These are phyloP conservation scores for Botrytis elliptica DNA, from an alignment of 2,329 filamentous ascomycete genomes.

Conservation along the genomic window DNA sequence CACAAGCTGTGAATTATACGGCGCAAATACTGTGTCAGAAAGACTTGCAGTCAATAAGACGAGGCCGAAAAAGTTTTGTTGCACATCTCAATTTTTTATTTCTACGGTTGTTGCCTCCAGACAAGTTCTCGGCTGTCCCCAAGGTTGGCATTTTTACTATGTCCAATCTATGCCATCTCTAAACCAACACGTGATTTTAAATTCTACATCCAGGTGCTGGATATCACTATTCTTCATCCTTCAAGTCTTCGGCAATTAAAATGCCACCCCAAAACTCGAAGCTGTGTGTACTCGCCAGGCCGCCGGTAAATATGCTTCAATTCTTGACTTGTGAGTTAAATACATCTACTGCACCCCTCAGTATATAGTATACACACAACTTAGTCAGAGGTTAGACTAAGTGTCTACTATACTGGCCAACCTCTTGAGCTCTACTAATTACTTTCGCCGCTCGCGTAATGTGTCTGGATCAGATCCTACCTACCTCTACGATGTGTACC, in stretches of 20 bases:
- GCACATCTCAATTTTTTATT: not conserved
- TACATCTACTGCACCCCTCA: not conserved
- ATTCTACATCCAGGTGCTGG: not conserved
- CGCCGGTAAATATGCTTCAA: not conserved
- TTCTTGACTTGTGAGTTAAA: not conserved
- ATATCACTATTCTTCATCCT: not conserved
- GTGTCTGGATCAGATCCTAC: not conserved
- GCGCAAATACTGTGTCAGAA: not conserved
- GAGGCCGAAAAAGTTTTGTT: not conserved
- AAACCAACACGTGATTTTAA: not conserved
- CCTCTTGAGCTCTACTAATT: not conserved
- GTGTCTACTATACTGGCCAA: not conserved
- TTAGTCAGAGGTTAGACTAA: accelerated
- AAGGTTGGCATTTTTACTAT: not conserved
- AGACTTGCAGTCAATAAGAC: no score
- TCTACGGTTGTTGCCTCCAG: not conserved
- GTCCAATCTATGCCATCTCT: not conserved
- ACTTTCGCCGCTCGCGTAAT: not conserved
- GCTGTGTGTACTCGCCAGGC: not conserved
- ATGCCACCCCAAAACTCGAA: not conserved
- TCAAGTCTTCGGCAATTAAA: not conserved
- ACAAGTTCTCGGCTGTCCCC: not conserved
- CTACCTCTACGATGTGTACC: not conserved
- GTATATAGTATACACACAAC: not conserved
- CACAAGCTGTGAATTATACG: no score